Evolutionary conservation across 371 early-diverging fungal species (phyloP).

Genomic region (Mortierella sp.): DNA sequence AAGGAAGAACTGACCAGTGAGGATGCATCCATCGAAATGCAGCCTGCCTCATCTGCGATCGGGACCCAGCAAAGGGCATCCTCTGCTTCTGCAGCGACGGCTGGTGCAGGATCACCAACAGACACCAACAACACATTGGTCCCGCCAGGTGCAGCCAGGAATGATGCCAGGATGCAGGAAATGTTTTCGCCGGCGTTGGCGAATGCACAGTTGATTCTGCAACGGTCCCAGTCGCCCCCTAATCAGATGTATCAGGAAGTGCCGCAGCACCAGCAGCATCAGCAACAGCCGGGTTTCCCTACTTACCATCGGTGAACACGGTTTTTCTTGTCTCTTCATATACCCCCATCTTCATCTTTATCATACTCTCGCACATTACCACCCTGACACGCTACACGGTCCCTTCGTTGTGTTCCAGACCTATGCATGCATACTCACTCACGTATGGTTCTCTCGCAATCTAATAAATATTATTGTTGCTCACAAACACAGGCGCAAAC

Average conservation of each 20-base stretch:
- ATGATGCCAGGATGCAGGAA: slow-evolving; percentile 4
- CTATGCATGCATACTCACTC: no score
- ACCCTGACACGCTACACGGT: neutral
- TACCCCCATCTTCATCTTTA: neutral
- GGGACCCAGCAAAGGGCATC: neutral
- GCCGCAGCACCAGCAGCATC: neutral
- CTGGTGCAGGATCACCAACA: neutral
- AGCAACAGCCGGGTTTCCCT: neutral
- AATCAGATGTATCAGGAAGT: neutral
- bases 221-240: slow-evolving; percentile 30
- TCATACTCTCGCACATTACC: neutral
- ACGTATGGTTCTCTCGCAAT: no score
- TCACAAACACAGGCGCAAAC: no score
- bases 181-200: slow-evolving; percentile 42
- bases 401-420: no score
- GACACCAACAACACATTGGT: neutral
- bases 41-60: neutral
- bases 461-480: no score
- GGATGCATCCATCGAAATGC: neutral
- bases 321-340: neutral
- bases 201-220: slow-evolving; percentile 52
- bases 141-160: neutral
- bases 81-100: neutral
- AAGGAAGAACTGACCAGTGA: slow-evolving; percentile 30
- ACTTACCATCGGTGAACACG: neutral